phyloP scores from a whole-genome alignment of 1,284 basidiomycete species.

The Cutaneotrichosporon cyanovorans region DNA sequence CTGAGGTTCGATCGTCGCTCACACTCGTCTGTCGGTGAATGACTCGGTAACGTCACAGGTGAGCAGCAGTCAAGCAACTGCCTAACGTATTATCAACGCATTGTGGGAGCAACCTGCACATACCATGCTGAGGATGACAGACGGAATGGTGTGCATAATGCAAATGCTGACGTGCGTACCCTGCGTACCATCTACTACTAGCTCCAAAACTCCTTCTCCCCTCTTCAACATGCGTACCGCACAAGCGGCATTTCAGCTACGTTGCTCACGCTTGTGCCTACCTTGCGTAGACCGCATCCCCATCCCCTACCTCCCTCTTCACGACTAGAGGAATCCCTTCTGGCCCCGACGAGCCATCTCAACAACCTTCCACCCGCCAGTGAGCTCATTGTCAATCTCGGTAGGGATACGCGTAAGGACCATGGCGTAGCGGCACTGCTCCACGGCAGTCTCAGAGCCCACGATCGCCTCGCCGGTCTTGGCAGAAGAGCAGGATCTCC shows the following conservation, averaged over 20 bases:
- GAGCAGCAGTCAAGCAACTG: no score
- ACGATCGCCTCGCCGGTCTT: constrained; percentile 77
- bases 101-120: no score
- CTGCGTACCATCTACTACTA: neutral
- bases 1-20: no score
- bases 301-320: neutral
- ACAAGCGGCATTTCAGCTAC: no score
- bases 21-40: no score
- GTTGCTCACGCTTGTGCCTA: no score
- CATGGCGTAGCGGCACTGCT: constrained; percentile 87
- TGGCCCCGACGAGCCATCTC: constrained; percentile 50
- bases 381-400: constrained; percentile 82
- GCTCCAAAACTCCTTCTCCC: no score
- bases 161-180: neutral
- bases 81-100: no score
- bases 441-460: constrained; percentile 80
- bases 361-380: constrained; percentile 96
- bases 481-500: constrained; percentile 85
- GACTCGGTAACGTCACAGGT: no score
- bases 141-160: constrained; percentile 2
- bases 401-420: constrained; percentile 81
- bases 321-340: constrained; percentile 19
- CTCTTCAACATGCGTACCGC: no score
- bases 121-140: no score
- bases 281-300: no score